These are phyloP conservation scores for Debaryomyces sp. DNA, from an alignment of 1,139 yeast genomes.

Conservation along the genomic window DNA sequence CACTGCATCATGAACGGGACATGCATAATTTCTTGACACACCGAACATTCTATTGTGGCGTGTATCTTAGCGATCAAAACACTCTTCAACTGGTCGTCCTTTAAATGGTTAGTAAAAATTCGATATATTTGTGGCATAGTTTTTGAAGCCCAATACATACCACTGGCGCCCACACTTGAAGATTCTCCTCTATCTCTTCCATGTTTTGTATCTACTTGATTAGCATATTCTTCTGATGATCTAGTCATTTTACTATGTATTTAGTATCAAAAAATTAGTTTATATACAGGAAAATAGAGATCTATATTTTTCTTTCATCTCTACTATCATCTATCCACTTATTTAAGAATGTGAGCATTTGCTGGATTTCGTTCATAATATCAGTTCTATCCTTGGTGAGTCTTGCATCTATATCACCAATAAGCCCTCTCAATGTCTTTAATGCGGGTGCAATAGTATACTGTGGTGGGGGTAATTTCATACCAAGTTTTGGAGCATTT, in stretches of 20 bases:
- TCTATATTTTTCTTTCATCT: constrained; percentile 12
- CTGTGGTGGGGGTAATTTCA: constrained; percentile 1
- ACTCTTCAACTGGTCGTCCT: constrained; percentile 21
- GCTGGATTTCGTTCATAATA: constrained; percentile 20
- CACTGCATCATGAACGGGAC: constrained; percentile 45
- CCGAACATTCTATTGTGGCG: constrained; percentile 39
- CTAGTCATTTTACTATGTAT: neutral
- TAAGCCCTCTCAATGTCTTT: constrained; percentile 27
- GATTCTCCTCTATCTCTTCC: constrained; percentile 5
- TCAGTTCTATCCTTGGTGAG: constrained; percentile 33
- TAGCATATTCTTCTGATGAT: neutral
- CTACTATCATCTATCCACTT: constrained; percentile 25
- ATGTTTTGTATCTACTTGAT: neutral
- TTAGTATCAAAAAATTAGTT: neutral
- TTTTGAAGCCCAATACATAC: constrained; percentile 6
- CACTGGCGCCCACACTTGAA: constrained; percentile 9
- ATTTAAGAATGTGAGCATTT: constrained; percentile 28
- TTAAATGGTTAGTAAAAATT: constrained; percentile 14
- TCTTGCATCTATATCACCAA: constrained; percentile 36
- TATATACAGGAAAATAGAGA: constrained; percentile 12
- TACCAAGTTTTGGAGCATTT: constrained; percentile 3
- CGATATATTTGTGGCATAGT: neutral
- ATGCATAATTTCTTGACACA: constrained; percentile 49
- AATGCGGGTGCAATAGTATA: constrained; percentile 13
- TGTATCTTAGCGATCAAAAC: constrained; percentile 27